phyloP scores from a whole-genome alignment of 768 basidiomycete genomes.

The Tulasnella sp. region DNA sequence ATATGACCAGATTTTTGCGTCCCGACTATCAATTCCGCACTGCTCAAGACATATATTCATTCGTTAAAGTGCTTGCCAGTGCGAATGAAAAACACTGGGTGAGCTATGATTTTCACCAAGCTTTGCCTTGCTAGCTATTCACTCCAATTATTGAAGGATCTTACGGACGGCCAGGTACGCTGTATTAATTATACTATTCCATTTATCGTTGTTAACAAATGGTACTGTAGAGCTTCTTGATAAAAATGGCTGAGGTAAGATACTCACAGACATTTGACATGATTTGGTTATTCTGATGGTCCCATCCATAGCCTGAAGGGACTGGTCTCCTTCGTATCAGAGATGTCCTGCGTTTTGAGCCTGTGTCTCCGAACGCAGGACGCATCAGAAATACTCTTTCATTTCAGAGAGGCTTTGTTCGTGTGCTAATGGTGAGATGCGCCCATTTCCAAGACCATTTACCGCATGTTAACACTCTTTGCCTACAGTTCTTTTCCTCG shows the following conservation, averaged over 20 bases:
- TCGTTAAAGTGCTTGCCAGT: not conserved
- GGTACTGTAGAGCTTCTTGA: not conserved
- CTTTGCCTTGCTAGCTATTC: not conserved
- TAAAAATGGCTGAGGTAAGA: not conserved
- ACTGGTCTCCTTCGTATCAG: constrained; percentile 39
- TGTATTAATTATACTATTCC: not conserved
- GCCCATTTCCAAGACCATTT: too few relatives aligned
- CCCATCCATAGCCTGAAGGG: constrained; percentile 21
- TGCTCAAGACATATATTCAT: not conserved
- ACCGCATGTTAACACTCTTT: not conserved
- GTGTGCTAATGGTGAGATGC: not conserved
- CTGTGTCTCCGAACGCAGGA: constrained; percentile 31
- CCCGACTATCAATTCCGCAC: not conserved
- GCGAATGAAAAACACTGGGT: constrained; percentile 3
- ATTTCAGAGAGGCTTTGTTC: constrained; percentile 31
- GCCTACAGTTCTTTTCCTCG: not conserved
- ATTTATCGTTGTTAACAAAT: not conserved
- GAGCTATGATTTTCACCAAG: not conserved
- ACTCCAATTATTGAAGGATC: not conserved
- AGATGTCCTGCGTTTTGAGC: constrained; percentile 37
- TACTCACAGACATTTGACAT: too few relatives aligned
- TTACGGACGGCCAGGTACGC: not conserved
- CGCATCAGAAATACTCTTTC: constrained; percentile 32
- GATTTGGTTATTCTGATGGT: too few relatives aligned
- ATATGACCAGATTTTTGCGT: not conserved